Evolutionary conservation across 2,329 filamentous ascomycete genomes (phyloP).

Genomic region (Pseudocercospora vitis): DNA sequence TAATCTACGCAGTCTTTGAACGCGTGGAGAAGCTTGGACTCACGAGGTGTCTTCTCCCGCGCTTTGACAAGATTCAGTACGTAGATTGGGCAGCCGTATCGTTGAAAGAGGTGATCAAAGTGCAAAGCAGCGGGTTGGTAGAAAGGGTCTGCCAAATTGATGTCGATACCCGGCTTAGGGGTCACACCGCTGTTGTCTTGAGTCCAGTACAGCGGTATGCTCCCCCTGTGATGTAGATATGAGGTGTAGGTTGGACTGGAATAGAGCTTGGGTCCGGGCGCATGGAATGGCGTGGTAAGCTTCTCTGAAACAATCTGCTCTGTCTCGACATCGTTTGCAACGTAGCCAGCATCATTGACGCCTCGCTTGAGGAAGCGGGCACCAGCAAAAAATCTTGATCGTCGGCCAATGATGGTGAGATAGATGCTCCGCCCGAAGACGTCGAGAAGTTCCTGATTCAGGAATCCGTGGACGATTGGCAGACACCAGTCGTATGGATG

Average conservation of each 20-base stretch:
- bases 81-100: constrained; percentile 90
- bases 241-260: constrained; percentile 91
- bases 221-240: constrained; percentile 93
- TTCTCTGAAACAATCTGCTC: constrained; percentile 97
- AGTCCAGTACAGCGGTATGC: constrained; percentile 95
- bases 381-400: constrained; percentile 90
- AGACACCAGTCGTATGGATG: constrained; percentile 94
- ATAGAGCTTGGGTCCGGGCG: constrained; percentile 79
- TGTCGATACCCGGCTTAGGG: constrained; percentile 91
- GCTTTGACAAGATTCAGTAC: constrained; percentile 85
- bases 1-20: constrained; percentile 87
- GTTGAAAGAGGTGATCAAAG: constrained; percentile 89
- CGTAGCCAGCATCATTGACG: constrained; percentile 90
- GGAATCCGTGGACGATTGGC: constrained; percentile 92
- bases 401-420: constrained; percentile 87
- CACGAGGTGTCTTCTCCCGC: constrained; percentile 81
- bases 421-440: constrained; percentile 88
- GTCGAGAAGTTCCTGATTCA: constrained; percentile 73
- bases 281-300: constrained; percentile 91
- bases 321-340: constrained; percentile 97
- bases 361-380: constrained; percentile 92
- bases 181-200: constrained; percentile 94
- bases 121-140: constrained; percentile 90
- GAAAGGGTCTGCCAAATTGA: constrained; percentile 95
- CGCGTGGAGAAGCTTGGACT: constrained; percentile 85